Evolutionary conservation across 441 rosid genomes (phyloP).

Genomic region (Eutrema salsugineum): DNA sequence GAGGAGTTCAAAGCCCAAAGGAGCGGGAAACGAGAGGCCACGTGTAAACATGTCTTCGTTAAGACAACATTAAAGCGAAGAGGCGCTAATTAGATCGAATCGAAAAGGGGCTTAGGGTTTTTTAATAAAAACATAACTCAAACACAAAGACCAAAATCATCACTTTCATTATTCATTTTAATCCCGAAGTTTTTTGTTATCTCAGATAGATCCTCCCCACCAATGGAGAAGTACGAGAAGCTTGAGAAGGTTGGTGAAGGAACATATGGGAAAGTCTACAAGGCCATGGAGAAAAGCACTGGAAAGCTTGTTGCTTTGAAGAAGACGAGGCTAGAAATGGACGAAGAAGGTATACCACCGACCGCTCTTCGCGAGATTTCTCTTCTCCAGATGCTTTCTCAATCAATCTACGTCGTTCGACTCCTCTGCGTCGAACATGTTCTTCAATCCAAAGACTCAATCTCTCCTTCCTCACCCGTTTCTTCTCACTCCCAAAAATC

Average conservation of each 20-base stretch:
- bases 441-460: slow-evolving; percentile 36
- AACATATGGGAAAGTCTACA: slow-evolving; percentile 94
- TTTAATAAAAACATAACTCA: no score
- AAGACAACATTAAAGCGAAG: slow-evolving; percentile 1
- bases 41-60: neutral
- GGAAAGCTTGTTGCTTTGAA: slow-evolving; percentile 87
- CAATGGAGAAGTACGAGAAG: slow-evolving; percentile 93
- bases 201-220: neutral
- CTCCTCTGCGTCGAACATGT: slow-evolving; percentile 92
- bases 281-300: slow-evolving; percentile 74
- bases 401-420: slow-evolving; percentile 85
- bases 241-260: slow-evolving; percentile 96
- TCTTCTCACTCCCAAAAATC: slow-evolving; percentile 45
- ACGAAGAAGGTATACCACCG: slow-evolving; percentile 96
- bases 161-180: neutral
- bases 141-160: neutral
- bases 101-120: slow-evolving; percentile 25
- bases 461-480: slow-evolving; percentile 10
- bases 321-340: slow-evolving; percentile 92
- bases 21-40: slow-evolving; percentile 23
- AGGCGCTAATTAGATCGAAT: slow-evolving; percentile 13
- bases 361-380: slow-evolving; percentile 96
- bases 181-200: neutral
- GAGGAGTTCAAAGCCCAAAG: neutral
- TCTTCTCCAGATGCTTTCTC: slow-evolving; percentile 91